Base-by-base conservation (phyloP, 108 stramenopile species). In the Seminavis robusta region DNA sequence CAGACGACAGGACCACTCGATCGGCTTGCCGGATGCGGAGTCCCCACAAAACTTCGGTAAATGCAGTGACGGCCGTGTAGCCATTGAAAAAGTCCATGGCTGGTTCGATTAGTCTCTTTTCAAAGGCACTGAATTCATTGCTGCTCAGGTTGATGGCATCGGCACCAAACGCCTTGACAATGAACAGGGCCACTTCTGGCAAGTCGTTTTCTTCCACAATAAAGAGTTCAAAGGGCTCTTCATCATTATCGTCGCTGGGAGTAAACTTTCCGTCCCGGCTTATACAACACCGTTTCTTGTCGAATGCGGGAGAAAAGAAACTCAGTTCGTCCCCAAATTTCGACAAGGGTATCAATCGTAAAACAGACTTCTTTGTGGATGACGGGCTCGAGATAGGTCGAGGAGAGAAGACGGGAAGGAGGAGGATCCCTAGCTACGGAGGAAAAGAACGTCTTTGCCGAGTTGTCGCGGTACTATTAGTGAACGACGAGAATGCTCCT, bases 41-140 rank as follows among this genome's bases (percentile, higher is more conserved):
- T 11, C 91, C 91, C 3, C 76, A 77, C 23, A 83, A 61, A 1
- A 92, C 85, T 63, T 92, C 91, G 17, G 83, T 77, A 67, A 80
- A 92, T 1, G 84, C 85, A 8, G 84, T 76, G 10, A 81, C 33
- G 24, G 52, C 56, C 1, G 83, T 79, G 53, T 84, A 89, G 5
- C 82, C 71, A 68, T 89, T 93, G 25, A 86, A 57, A 51, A 82
- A 53, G 40, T 73, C 78, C n/a, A 85, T 73, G 10, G 83, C 73
- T 0, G 91, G 87, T 17, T 68, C 44, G 1, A 87, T 19, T 0
- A 88, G 41, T 10, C 77, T 65, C 52, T 79, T 61, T 67, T 86
- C 91, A 20, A 84, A 69, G 20, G 63, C 56, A 56, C 50, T 77
- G 63, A 74, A 55, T 60, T 85, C 81, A 29, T 63, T 42, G 15